These are phyloP conservation scores for Arbutus unedo DNA, from an alignment of 148 eudicot genomes.

Conservation along the genomic window DNA sequence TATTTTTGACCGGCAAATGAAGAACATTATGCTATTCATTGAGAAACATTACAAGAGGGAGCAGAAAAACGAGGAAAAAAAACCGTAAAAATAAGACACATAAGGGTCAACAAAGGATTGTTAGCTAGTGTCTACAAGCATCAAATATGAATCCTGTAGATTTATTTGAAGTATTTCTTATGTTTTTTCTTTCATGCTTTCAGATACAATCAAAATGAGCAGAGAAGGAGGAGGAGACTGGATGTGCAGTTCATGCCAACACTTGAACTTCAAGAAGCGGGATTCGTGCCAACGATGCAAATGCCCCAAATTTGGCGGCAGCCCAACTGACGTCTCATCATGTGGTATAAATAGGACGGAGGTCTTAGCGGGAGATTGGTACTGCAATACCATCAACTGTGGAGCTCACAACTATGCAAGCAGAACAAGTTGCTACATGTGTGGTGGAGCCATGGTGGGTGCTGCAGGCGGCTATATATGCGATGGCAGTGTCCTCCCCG, in stretches of 20 bases:
- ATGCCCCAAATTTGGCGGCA: constrained; percentile 47
- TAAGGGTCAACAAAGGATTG: background rate
- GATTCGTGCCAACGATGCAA: constrained; percentile 68
- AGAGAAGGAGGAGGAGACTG: constrained; percentile 74
- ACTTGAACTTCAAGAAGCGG: constrained; percentile 76
- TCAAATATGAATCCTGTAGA: background rate
- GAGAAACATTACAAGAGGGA: background rate
- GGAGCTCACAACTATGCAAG: constrained; percentile 90
- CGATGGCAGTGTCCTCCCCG: constrained; percentile 45
- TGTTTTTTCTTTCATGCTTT: background rate
- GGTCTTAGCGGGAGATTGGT: constrained; percentile 84
- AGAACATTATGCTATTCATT: background rate
- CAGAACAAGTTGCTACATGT: constrained; percentile 57
- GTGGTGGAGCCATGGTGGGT: constrained; percentile 33
- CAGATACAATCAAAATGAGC: constrained; percentile 40
- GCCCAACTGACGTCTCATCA: constrained; percentile 31
- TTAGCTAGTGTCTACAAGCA: background rate
- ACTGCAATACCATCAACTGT: constrained; percentile 59
- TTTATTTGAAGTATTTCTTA: background rate
- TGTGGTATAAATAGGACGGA: constrained; percentile 37
- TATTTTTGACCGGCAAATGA: background rate
- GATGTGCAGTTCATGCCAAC: constrained; percentile 82
- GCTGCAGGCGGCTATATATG: constrained; percentile 32
- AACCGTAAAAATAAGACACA: background rate
- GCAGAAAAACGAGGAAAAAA: background rate